Percentiles rank a stretch among this genome's conserved stretches.
Conservation (phyloP, 306 rosid genomes). For the Castanospermum australe region DNA sequence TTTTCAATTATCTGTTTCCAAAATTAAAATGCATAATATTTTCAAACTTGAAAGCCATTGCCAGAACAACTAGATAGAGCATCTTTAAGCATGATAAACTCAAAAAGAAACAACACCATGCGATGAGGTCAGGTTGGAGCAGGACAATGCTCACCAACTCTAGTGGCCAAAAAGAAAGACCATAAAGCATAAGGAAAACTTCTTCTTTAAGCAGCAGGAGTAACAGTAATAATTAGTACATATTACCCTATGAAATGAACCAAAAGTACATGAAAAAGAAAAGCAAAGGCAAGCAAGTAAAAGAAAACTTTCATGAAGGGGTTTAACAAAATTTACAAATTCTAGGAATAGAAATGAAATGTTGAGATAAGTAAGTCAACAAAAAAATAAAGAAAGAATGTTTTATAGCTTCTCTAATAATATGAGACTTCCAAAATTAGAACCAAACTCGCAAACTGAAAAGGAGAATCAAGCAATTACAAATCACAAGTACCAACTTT, state of each 20-base stretch:
- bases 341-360: slow-evolving; percentile 15
- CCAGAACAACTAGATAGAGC: too few species aligned
- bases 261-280: neutral
- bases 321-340: neutral
- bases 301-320: slow-evolving; percentile 3
- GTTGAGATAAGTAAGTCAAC: neutral
- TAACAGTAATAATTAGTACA: too few species aligned
- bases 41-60: too few species aligned
- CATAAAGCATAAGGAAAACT: too few species aligned
- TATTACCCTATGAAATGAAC: slow-evolving; percentile 2
- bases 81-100: too few species aligned
- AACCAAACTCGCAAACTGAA: neutral
- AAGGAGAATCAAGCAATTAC: neutral
- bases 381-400: slow-evolving; percentile 12
- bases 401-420: neutral
- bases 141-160: too few species aligned
- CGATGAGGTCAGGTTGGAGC: too few species aligned
- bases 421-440: neutral
- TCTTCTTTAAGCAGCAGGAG: too few species aligned
- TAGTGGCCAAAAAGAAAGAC: too few species aligned
- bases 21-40: too few species aligned
- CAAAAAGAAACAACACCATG: too few species aligned
- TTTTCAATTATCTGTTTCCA: too few species aligned
- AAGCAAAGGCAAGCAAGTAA: neutral
- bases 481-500: slow-evolving; percentile 6